These are phyloP conservation scores for carrot (Daucus carota) DNA, from an alignment of 129 eudicot species.

Conservation along the genomic window DH1_v3.0 NC_030381.2:3955501-3956000, in stretches of 20 bases:
- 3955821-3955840: not conserved
- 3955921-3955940: not conserved
- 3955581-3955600: no score
- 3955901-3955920: not conserved
- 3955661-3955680: no score
- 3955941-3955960: not conserved
- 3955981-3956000: not conserved
- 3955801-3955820: not conserved
- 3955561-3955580: no score
- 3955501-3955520: no score
- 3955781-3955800: not conserved
- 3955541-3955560: no score
- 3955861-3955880: not conserved
- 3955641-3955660: no score
- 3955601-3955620: no score
- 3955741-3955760: not conserved
- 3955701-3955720: not conserved
- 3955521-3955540: no score
- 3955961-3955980: not conserved
- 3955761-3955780: not conserved
- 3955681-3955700: no score
- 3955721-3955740: not conserved
- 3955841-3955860: not conserved
- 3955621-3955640: no score
- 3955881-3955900: not conserved